A percentile compares a stretch with the other conserved stretches of the same genome.
These are phyloP conservation scores for Ogataea ramenticola DNA, from an alignment of 805 yeast genomes.

Conservation along the genomic window DNA sequence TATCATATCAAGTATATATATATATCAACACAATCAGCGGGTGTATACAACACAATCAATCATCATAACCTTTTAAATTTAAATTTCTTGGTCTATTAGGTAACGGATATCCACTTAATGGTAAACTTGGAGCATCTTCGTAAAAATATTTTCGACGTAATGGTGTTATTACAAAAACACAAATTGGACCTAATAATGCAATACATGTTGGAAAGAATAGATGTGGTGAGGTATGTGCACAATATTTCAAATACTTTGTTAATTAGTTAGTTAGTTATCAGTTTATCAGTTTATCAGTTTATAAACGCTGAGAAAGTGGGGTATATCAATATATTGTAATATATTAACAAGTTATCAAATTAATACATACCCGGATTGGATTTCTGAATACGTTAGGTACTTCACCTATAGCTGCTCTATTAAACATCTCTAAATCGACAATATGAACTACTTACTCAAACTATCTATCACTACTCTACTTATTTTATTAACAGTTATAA, in stretches of 20 bases:
- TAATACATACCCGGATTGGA: neutral
- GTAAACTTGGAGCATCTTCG: conserved; percentile 59
- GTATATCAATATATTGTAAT: neutral
- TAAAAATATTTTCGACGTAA: conserved; percentile 63
- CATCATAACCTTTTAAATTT: conserved; percentile 48
- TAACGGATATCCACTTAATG: conserved; percentile 46
- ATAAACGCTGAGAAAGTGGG: neutral
- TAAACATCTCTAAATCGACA: neutral
- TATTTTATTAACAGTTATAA: too few species aligned
- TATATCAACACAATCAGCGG: conserved; percentile 1
- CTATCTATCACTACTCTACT: too few species aligned
- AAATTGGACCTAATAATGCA: conserved; percentile 62
- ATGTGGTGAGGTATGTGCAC: conserved; percentile 72
- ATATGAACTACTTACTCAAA: too few species aligned
- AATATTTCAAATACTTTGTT: conserved; percentile 60
- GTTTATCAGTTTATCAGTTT: neutral
- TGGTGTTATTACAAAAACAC: conserved; percentile 54
- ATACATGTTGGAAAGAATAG: conserved; percentile 56
- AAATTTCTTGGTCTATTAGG: conserved; percentile 48
- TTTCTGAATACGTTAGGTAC: neutral
- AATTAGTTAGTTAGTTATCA: neutral
- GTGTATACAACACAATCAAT: too few species aligned
- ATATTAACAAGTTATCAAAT: too few species aligned
- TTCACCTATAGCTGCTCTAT: neutral
- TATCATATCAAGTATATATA: too few species aligned